Conservation (phyloP, 352 stramenopile genomes). For the Phytophthora kernoviae region DNA sequence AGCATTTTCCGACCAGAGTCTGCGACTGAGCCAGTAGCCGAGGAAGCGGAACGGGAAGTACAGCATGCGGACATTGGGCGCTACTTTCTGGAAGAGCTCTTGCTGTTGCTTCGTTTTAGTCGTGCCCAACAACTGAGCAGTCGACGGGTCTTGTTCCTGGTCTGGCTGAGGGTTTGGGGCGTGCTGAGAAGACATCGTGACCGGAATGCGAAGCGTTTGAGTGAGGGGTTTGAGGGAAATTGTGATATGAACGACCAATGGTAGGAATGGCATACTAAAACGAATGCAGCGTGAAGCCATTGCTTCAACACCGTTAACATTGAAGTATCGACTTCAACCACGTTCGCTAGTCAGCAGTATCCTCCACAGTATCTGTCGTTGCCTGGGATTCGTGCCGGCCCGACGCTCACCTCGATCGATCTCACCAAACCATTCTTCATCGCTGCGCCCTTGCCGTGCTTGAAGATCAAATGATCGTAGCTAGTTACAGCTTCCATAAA, state of each 20-base stretch:
- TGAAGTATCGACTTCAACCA: slow-evolving; percentile 1
- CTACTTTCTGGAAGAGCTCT: slow-evolving; percentile 32
- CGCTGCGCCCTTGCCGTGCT: slow-evolving; percentile 31
- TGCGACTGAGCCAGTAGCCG: slow-evolving; percentile 34
- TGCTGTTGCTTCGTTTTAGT: slow-evolving; percentile 8
- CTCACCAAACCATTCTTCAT: slow-evolving; percentile 46
- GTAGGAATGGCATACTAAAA: too few species aligned
- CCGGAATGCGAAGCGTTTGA: not conserved
- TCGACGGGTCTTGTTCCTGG: not conserved
- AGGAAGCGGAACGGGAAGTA: slow-evolving; percentile 43
- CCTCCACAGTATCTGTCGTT: slow-evolving; percentile 57
- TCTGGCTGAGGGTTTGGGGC: not conserved
- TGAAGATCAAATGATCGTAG: slow-evolving; percentile 46
- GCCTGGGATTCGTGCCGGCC: slow-evolving; percentile 36
- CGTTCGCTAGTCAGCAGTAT: slow-evolving; percentile 44
- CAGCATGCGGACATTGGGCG: slow-evolving; percentile 36
- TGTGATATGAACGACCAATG: not conserved
- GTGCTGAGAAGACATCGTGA: slow-evolving; percentile 1
- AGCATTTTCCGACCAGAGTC: slow-evolving; percentile 23
- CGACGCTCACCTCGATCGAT: slow-evolving; percentile 50
- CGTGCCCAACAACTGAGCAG: slow-evolving; percentile 1
- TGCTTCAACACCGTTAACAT: slow-evolving; percentile 9
- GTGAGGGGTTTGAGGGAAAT: slow-evolving; percentile 2
- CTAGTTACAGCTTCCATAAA: slow-evolving; percentile 49
- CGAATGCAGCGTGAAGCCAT: too few species aligned